These are phyloP conservation scores for Sporothrix euskadiensis DNA, from an alignment of 2,329 filamentous ascomycete genomes.

Conservation along the genomic window DNA sequence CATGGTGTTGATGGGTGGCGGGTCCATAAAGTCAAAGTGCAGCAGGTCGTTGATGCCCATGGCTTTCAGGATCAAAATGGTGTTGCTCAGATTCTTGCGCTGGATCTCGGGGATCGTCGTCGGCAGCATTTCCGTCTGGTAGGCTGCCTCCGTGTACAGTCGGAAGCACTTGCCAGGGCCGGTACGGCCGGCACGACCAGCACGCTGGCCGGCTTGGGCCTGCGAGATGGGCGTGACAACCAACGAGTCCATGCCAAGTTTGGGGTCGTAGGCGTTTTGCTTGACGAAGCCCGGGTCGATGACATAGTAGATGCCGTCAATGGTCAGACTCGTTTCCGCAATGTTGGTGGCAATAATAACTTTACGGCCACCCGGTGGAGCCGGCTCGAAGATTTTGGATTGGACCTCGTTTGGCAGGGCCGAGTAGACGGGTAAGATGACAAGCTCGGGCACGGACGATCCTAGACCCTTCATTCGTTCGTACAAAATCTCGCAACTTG, in stretches of 20 bases:
- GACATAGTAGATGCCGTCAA: conserved; percentile 96
- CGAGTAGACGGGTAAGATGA: conserved; percentile 95
- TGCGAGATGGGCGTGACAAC: conserved; percentile 96
- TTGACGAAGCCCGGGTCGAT: conserved; percentile 97
- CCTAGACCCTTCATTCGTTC: conserved; percentile 97
- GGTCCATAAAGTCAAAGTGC: conserved; percentile 99
- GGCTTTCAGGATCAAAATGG: conserved; percentile 96
- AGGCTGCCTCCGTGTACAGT: conserved; percentile 91
- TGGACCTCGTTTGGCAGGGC: conserved; percentile 92
- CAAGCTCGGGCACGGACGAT: conserved; percentile 83
- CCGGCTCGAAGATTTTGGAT: conserved; percentile 90
- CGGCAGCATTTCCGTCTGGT: conserved; percentile 94
- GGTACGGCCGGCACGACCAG: conserved; percentile 88
- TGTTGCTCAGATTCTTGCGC: conserved; percentile 85
- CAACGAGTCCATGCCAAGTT: conserved; percentile 95
- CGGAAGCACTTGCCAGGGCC: conserved; percentile 96
- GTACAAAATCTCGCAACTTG: conserved; percentile 84
- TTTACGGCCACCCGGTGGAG: conserved; percentile 81
- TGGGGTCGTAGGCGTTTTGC: conserved; percentile 94
- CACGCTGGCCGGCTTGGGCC: conserved; percentile 91
- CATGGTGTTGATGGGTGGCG: conserved; percentile 96
- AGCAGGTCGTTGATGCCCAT: conserved; percentile 99
- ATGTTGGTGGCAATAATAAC: conserved; percentile 99
- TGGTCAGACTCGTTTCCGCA: conserved; percentile 95
- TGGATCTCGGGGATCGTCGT: conserved; percentile 97